Conservation (phyloP, 2,329 filamentous ascomycete genomes). For the Exophiala viscosa region DNA sequence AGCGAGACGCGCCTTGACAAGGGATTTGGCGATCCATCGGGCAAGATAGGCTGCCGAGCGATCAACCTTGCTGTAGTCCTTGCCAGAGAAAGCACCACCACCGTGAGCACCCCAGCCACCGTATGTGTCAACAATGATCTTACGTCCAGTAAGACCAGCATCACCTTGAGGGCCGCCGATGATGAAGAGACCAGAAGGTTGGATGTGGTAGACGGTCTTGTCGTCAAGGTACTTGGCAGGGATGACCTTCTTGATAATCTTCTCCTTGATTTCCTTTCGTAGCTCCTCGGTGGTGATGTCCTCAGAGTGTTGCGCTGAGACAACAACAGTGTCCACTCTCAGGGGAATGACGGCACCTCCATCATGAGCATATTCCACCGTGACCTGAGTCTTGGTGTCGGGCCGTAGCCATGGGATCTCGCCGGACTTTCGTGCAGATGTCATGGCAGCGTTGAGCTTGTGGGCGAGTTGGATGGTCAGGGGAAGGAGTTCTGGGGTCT, state of each 20-base stretch:
- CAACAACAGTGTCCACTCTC: constrained; percentile 93
- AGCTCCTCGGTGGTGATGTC: constrained; percentile 87
- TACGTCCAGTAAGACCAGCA: constrained; percentile 95
- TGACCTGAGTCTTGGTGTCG: constrained; percentile 99
- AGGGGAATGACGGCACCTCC: constrained; percentile 86
- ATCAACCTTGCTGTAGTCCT: constrained; percentile 99
- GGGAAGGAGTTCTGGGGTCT: constrained; percentile 95
- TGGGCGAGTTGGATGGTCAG: constrained; percentile 91
- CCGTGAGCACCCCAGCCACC: constrained; percentile 99
- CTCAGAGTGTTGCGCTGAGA: constrained; percentile 89
- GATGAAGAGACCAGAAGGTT: constrained; percentile 97
- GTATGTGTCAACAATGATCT: constrained; percentile 99
- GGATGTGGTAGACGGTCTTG: constrained; percentile 94
- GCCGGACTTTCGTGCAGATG: constrained; percentile 79
- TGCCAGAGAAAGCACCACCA: constrained; percentile 99
- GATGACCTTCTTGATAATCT: constrained; percentile 95
- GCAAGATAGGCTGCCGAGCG: constrained; percentile 95
- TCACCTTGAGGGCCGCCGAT: constrained; percentile 99
- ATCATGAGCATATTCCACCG: constrained; percentile 97
- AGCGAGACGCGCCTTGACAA: constrained; percentile 81
- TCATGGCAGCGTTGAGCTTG: constrained; percentile 96
- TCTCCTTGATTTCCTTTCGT: constrained; percentile 91
- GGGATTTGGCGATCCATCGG: constrained; percentile 98
- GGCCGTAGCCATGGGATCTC: constrained; percentile 89
- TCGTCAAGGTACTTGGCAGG: constrained; percentile 89